Conservation (phyloP, 768 basidiomycete genomes). For the Suillus spraguei region DNA sequence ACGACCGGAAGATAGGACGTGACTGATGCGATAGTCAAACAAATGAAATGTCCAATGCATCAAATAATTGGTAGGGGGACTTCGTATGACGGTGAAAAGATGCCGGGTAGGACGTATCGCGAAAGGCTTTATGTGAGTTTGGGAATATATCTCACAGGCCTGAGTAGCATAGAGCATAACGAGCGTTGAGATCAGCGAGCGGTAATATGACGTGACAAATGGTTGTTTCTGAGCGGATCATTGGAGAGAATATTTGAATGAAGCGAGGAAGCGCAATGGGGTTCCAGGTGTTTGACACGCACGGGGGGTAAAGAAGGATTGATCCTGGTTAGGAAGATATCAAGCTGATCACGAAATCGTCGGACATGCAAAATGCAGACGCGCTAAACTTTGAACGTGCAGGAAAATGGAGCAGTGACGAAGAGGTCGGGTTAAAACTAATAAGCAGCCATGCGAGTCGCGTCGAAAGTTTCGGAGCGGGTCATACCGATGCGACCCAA, state of each 20-base stretch:
- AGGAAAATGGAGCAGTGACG: conserved; percentile 5
- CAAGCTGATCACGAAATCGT: conserved; percentile 13
- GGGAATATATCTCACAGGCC: conserved; percentile 15
- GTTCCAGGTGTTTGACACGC: conserved; percentile 10
- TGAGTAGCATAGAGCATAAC: conserved; percentile 18
- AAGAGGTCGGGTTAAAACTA: conserved; percentile 30
- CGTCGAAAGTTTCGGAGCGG: conserved; percentile 73
- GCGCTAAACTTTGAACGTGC: conserved; percentile 3
- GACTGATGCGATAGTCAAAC: conserved; percentile 26
- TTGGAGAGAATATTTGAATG: conserved; percentile 15
- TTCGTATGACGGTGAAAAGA: conserved; percentile 23
- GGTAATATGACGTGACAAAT: conserved; percentile 18
- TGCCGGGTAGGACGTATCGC: conserved; percentile 18
- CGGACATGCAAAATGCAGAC: not conserved
- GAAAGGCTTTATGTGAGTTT: conserved; percentile 13
- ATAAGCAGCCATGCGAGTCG: conserved; percentile 53
- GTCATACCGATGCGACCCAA: conserved; percentile 47
- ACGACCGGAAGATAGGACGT: conserved; percentile 17
- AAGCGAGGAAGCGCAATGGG: conserved; percentile 9
- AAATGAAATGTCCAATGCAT: conserved; percentile 34
- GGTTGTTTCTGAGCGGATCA: conserved; percentile 17
- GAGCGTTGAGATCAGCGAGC: conserved; percentile 18
- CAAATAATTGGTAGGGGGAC: conserved; percentile 22
- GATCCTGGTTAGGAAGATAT: conserved; percentile 8
- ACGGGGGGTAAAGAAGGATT: conserved; percentile 4